These are phyloP conservation scores for Aquilaria yunnanensis DNA, from an alignment of 345 rosid genomes.

Conservation along the genomic window DNA sequence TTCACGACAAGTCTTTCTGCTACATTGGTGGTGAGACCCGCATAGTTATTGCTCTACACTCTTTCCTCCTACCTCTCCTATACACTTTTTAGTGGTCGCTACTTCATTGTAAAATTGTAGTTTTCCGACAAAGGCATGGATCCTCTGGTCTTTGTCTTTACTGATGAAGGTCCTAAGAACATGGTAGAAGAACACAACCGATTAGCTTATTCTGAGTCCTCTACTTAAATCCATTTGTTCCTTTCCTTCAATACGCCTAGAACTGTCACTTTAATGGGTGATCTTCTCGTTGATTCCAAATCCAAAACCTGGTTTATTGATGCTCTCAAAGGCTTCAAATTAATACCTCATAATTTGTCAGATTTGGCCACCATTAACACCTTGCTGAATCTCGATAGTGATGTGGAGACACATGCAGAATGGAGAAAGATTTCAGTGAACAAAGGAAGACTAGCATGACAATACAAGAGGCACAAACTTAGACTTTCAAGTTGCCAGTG, in stretches of 20 bases:
- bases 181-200: constrained; percentile 64
- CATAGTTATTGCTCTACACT: constrained; percentile 38
- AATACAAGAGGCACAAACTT: constrained; percentile 38
- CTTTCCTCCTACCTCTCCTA: constrained; percentile 31
- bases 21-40: constrained; percentile 77
- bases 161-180: constrained; percentile 62
- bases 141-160: constrained; percentile 48
- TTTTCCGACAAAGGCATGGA: constrained; percentile 58
- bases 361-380: constrained; percentile 50
- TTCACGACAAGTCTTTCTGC: constrained; percentile 70
- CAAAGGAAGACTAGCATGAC: constrained; percentile 16
- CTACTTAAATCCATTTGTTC: constrained; percentile 56
- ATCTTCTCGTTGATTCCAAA: constrained; percentile 56
- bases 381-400: constrained; percentile 49
- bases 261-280: constrained; percentile 69
- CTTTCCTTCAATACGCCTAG: constrained; percentile 63
- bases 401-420: constrained; percentile 24
- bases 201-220: constrained; percentile 17
- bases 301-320: constrained; percentile 75
- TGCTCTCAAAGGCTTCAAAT: constrained; percentile 58
- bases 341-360: constrained; percentile 59
- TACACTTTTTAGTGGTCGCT: constrained; percentile 23
- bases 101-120: constrained; percentile 48
- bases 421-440: constrained; percentile 23
- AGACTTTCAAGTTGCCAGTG: constrained; percentile 52